These are phyloP conservation scores for Petunia hybrid DNA, from an alignment of 305 asterid genomes.

Conservation along the genomic window DNA sequence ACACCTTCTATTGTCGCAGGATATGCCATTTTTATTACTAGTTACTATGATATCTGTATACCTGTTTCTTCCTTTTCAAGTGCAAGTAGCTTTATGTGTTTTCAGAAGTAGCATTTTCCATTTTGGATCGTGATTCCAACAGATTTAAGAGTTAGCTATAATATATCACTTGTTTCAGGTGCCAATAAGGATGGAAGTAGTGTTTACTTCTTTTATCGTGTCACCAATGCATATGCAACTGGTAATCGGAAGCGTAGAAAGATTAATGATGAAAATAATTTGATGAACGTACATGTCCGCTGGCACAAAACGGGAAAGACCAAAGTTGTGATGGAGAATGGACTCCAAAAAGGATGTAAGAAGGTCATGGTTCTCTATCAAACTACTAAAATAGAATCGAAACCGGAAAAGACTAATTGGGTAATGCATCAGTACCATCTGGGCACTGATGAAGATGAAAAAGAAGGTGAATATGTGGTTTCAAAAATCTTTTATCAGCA, in stretches of 20 bases:
- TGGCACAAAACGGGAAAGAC: slow-evolving; percentile 99
- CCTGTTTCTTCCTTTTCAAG: neutral
- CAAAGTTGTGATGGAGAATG: slow-evolving; percentile 66
- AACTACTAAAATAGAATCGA: slow-evolving; percentile 53
- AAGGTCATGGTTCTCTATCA: slow-evolving; percentile 90
- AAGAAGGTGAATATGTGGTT: slow-evolving; percentile 74
- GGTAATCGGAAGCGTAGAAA: slow-evolving; percentile 87
- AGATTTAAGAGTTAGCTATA: slow-evolving; percentile 20
- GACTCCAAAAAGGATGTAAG: slow-evolving; percentile 74
- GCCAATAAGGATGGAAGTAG: slow-evolving; percentile 87
- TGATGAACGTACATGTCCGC: slow-evolving; percentile 52
- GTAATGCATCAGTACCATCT: slow-evolving; percentile 95
- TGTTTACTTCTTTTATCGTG: slow-evolving; percentile 70
- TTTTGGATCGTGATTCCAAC: slow-evolving; percentile 12
- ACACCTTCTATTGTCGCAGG: neutral
- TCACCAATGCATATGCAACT: slow-evolving; percentile 70
- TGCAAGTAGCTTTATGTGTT: neutral
- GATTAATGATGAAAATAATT: slow-evolving; percentile 50
- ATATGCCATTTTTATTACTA: neutral
- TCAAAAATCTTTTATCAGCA: slow-evolving; percentile 77
- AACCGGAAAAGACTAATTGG: slow-evolving; percentile 78
- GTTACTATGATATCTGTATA: neutral
- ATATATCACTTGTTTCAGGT: slow-evolving; percentile 52
- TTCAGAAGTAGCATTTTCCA: neutral
- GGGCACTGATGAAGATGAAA: slow-evolving; percentile 72